phyloP scores from a whole-genome alignment of 2,329 filamentous ascomycete genomes.

The Canariomyces notabilis region DNA sequence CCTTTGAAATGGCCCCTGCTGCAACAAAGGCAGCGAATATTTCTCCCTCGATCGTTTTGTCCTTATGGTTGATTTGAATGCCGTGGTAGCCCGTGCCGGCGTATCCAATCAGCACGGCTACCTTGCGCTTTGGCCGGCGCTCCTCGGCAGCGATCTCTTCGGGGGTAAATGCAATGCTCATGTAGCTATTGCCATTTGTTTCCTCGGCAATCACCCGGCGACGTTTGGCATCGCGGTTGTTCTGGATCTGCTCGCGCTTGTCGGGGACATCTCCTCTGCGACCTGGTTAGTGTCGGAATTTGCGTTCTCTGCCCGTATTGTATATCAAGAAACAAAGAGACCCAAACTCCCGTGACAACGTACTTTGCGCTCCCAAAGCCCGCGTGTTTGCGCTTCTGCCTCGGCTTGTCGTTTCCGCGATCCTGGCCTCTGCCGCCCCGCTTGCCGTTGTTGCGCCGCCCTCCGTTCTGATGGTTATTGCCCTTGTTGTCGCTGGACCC shows the following conservation, averaged over 20 bases:
- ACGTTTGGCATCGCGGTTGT: constrained; percentile 50
- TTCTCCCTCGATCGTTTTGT: constrained; percentile 95
- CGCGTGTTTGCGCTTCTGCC: constrained; percentile 17
- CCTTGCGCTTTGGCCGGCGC: constrained; percentile 89
- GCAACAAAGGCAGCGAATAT: constrained; percentile 87
- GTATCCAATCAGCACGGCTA: constrained; percentile 92
- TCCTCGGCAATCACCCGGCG: constrained; percentile 44
- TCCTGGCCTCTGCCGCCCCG: constrained; percentile 14
- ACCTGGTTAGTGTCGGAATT: constrained; percentile 25
- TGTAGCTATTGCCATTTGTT: constrained; percentile 43
- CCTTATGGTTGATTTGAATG: constrained; percentile 79
- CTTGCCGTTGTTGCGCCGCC: neutral
- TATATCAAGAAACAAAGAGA: neutral
- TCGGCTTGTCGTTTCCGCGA: constrained; percentile 19
- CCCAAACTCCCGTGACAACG: neutral
- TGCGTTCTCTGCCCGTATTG: neutral
- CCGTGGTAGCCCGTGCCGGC: constrained; percentile 95
- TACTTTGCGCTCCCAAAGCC: constrained; percentile 23
- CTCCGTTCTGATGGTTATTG: constrained; percentile 10
- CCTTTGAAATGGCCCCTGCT: constrained; percentile 90
- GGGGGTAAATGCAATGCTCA: constrained; percentile 54
- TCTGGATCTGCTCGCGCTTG: constrained; percentile 46
- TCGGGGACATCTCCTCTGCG: constrained; percentile 29
- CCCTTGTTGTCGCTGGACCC: constrained; percentile 3
- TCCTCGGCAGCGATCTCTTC: constrained; percentile 87